These are phyloP conservation scores for Calocera viscosa DNA, from an alignment of 768 basidiomycete species.

Conservation along the genomic window DNA sequence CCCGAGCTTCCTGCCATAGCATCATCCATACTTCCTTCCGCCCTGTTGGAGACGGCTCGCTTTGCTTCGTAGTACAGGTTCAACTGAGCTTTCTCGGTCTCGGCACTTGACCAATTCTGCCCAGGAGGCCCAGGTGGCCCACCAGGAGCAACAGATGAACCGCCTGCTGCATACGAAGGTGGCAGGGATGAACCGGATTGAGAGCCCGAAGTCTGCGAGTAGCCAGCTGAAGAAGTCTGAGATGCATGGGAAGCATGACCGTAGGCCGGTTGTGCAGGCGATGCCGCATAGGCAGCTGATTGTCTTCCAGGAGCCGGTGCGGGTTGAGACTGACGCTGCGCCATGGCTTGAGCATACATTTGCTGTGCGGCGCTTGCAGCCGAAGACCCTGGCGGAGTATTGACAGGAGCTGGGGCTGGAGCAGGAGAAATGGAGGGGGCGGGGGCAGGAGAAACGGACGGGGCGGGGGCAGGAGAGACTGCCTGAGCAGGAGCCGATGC, in stretches of 20 bases:
- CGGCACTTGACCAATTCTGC: slow-evolving; percentile 43
- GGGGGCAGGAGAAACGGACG: background rate
- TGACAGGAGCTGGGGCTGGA: background rate
- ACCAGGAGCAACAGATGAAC: slow-evolving; percentile 15
- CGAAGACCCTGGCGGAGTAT: background rate
- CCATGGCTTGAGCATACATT: slow-evolving; percentile 3
- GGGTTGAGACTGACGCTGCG: background rate
- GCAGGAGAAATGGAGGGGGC: background rate
- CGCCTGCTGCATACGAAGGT: background rate
- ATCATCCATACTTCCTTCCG: background rate
- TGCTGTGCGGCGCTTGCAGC: background rate
- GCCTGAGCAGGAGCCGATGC: background rate
- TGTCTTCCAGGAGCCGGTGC: background rate
- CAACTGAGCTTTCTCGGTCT: slow-evolving; percentile 63
- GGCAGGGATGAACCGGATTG: background rate
- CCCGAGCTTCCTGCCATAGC: background rate
- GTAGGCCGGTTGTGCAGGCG: background rate
- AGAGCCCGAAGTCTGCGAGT: background rate
- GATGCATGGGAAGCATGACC: background rate
- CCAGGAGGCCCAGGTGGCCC: no score
- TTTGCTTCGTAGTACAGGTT: slow-evolving; percentile 58
- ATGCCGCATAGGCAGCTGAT: background rate
- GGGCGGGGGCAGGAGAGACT: background rate
- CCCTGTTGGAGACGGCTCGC: slow-evolving; percentile 51
- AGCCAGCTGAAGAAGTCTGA: background rate